Evolutionary conservation across 202 grass and related monocot genomes (phyloP).

Genomic region (Dendrocalamus latiflorus): DNA sequence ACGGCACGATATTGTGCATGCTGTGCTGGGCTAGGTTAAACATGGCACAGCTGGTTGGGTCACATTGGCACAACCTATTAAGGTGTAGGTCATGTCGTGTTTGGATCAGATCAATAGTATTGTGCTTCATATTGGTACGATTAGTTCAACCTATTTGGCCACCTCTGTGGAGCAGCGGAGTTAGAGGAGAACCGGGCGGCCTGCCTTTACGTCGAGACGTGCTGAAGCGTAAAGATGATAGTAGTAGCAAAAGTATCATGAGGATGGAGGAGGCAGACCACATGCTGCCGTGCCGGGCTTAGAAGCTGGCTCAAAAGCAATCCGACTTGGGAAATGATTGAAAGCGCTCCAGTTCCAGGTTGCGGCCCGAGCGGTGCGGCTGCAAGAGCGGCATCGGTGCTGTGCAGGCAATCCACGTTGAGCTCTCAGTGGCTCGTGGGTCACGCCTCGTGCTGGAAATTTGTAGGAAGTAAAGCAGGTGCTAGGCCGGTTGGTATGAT

Average conservation of each 20-base stretch:
- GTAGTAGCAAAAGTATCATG: not conserved
- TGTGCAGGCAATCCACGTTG: not conserved
- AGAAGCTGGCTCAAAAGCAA: not conserved
- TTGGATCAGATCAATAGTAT: no score
- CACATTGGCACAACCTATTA: no score
- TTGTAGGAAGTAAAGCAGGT: not conserved
- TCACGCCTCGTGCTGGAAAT: not conserved
- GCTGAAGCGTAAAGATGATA: not conserved
- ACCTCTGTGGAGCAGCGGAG: not conserved
- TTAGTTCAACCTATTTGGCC: no score
- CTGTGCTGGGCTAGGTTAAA: no score
- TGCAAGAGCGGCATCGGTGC: not conserved
- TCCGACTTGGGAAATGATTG: not conserved
- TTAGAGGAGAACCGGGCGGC: not conserved
- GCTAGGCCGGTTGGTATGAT: not conserved
- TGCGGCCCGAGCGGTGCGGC: not conserved
- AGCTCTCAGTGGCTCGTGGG: not conserved
- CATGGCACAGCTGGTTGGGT: no score
- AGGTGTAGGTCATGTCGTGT: no score
- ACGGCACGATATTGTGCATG: no score
- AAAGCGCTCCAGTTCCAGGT: not conserved
- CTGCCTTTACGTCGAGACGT: not conserved
- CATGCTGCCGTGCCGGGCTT: not conserved
- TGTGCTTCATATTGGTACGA: no score
- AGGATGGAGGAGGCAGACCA: not conserved